Conservation (phyloP, 192 early-diverging fungal species). For the Dispira parvispora region DNA sequence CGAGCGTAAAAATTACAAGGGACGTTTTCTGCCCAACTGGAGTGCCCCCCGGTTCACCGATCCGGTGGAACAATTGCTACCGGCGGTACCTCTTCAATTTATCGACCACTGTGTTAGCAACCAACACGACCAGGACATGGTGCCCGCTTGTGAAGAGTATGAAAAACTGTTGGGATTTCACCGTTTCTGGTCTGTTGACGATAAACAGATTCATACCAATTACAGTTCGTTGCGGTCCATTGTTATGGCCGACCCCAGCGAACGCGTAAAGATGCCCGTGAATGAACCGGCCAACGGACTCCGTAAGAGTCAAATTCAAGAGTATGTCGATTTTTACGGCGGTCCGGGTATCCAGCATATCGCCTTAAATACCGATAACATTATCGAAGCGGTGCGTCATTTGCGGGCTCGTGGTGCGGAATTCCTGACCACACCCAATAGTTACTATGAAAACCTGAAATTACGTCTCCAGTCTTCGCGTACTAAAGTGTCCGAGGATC, state of each 20-base stretch:
- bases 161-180: constrained; percentile 89
- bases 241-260: constrained; percentile 86
- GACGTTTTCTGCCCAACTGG: constrained; percentile 77
- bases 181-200: constrained; percentile 97
- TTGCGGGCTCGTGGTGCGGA: constrained; percentile 76
- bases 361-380: constrained; percentile 76
- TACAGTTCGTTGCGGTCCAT: constrained; percentile 88
- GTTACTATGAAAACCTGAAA: constrained; percentile 79
- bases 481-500: constrained; percentile 60
- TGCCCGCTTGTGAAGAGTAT: constrained; percentile 67
- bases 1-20: constrained; percentile 64
- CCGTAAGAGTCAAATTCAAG: constrained; percentile 93
- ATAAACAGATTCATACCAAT: constrained; percentile 88
- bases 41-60: constrained; percentile 20
- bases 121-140: constrained; percentile 86
- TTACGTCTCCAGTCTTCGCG: constrained; percentile 49
- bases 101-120: constrained; percentile 95
- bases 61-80: constrained; percentile 41
- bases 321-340: constrained; percentile 39
- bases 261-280: constrained; percentile 91
- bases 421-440: constrained; percentile 68
- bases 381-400: constrained; percentile 65
- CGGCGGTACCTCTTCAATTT: constrained; percentile 43
- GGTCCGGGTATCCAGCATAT: constrained; percentile 84
- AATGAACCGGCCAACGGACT: constrained; percentile 89